Evolutionary conservation across 768 basidiomycete species (phyloP).

Genomic region (Guyanaporus albipodus): DNA sequence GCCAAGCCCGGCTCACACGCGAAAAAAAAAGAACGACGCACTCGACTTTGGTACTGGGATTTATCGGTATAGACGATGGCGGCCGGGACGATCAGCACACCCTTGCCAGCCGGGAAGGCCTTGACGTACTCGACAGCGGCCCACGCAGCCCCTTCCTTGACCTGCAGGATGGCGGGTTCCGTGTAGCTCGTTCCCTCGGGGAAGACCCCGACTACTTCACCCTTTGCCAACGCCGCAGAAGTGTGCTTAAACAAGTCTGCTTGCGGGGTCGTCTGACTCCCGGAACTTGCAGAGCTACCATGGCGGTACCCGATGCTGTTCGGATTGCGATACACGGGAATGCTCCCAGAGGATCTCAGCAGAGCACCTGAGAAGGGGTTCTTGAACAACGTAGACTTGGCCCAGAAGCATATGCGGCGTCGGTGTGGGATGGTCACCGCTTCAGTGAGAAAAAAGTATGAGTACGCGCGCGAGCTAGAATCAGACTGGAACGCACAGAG

Average conservation of each 20-base stretch:
- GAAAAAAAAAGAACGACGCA: conserved; percentile 25
- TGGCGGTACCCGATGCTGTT: conserved; percentile 28
- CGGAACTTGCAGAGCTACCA: not conserved
- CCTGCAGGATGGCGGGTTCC: conserved; percentile 42
- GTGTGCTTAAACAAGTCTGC: conserved; percentile 38
- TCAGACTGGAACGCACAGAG: conserved; percentile 32
- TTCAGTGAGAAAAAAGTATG: conserved; percentile 6
- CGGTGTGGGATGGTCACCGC: conserved; percentile 58
- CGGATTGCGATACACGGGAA: conserved; percentile 65
- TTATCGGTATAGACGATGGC: conserved; percentile 71
- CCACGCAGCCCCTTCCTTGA: conserved; percentile 65
- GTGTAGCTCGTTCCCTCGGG: conserved; percentile 31
- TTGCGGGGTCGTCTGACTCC: conserved; percentile 27
- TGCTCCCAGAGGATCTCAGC: conserved; percentile 61
- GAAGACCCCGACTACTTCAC: conserved; percentile 64
- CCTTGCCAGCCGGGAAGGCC: conserved; percentile 33
- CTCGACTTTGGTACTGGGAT: conserved; percentile 55
- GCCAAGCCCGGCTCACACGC: not conserved
- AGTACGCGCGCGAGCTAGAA: not conserved
- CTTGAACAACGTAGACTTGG: conserved; percentile 52
- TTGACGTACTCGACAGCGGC: conserved; percentile 66
- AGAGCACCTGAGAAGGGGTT: conserved; percentile 51
- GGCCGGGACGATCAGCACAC: conserved; percentile 55
- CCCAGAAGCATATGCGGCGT: conserved; percentile 58
- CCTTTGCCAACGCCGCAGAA: conserved; percentile 48